phyloP scores from a whole-genome alignment of 345 rosid species.

The Populus davidiana region DNA sequence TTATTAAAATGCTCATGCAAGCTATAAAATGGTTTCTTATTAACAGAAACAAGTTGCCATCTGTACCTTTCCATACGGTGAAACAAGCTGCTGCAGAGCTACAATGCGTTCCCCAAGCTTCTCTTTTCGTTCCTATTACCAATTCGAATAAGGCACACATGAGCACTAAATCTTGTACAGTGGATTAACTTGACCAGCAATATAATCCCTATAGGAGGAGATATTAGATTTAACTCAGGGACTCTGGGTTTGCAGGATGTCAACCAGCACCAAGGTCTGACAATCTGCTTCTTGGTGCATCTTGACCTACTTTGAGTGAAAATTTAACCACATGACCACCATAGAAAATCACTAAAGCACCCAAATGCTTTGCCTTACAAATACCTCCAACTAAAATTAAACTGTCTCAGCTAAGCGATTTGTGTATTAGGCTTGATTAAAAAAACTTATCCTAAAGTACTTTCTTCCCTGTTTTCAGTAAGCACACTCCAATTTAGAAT shows the following conservation, averaged over 20 bases:
- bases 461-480: background rate
- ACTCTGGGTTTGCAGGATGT: background rate
- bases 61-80: slow-evolving; percentile 92
- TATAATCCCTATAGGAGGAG: background rate
- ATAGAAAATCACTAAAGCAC: background rate
- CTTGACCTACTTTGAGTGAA: background rate
- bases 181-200: background rate
- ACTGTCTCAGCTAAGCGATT: background rate
- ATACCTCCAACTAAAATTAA: background rate
- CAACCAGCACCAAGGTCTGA: background rate
- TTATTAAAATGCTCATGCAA: background rate
- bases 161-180: background rate
- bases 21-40: background rate
- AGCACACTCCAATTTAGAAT: background rate
- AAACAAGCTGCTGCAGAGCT: slow-evolving; percentile 90
- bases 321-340: background rate
- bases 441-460: background rate
- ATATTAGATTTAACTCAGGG: background rate
- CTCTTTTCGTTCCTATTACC: slow-evolving; percentile 74
- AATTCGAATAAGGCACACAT: slow-evolving; percentile 17
- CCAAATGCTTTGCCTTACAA: background rate
- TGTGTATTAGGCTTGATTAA: background rate
- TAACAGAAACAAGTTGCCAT: too few species aligned
- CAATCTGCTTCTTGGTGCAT: background rate
- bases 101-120: slow-evolving; percentile 81